A percentile compares a stretch with the other conserved stretches of the same genome.
Evolutionary conservation across 768 basidiomycete species (phyloP).

Genomic region (Termitomyces titanicus): DNA sequence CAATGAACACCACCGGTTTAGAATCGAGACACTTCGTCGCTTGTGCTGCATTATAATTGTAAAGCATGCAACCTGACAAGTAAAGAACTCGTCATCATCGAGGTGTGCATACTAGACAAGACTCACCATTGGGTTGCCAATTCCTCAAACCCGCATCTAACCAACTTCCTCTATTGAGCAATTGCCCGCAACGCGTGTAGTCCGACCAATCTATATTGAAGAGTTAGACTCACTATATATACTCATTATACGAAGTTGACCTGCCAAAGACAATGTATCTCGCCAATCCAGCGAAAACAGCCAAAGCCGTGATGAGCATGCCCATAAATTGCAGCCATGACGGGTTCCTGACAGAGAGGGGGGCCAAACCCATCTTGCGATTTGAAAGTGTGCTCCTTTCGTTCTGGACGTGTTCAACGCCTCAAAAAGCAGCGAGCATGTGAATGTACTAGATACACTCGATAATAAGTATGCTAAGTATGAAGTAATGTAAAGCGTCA

Average conservation of each 20-base stretch:
- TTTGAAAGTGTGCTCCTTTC: neutral
- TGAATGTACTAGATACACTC: neutral
- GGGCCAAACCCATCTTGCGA: conserved; percentile 8
- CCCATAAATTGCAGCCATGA: conserved; percentile 43
- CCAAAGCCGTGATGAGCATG: conserved; percentile 28
- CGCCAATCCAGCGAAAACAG: conserved; percentile 36
- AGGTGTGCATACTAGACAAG: neutral
- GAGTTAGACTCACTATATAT: neutral
- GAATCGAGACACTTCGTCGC: conserved; percentile 51
- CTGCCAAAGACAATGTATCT: conserved; percentile 28
- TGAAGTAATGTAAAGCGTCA: no score
- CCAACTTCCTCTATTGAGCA: conserved; percentile 77
- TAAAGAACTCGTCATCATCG: conserved; percentile 2
- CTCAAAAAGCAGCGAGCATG: neutral
- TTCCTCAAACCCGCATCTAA: conserved; percentile 59
- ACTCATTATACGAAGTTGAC: neutral
- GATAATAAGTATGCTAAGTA: neutral
- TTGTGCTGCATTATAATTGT: conserved; percentile 57
- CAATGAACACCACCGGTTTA: conserved; percentile 69
- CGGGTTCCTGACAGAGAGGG: conserved; percentile 30
- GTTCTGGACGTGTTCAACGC: neutral
- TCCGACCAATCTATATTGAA: conserved; percentile 59
- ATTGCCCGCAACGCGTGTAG: conserved; percentile 66
- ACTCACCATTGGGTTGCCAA: conserved; percentile 87
- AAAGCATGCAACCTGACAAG: conserved; percentile 72